Conservation (phyloP, 169 alveolate species). For the Plasmodium berghei region DNA sequence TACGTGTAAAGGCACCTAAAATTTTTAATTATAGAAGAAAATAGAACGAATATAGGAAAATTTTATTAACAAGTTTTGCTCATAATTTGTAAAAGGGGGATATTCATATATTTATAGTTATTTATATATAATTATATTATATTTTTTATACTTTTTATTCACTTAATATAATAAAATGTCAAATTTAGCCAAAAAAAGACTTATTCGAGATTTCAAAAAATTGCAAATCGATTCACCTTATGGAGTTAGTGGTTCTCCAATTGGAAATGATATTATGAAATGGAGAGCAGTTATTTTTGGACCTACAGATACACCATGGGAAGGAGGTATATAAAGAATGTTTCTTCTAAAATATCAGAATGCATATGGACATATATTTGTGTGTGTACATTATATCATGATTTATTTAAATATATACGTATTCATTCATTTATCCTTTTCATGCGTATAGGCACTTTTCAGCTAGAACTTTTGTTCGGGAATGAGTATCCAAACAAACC, state of each 20-base stretch:
- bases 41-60: no score
- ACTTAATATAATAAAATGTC: constrained; percentile 40
- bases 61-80: no score
- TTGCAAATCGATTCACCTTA: constrained; percentile 93
- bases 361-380: no score
- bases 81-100: no score
- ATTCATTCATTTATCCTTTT: constrained; percentile 87
- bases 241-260: constrained; percentile 96
- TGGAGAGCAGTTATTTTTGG: constrained; percentile 99
- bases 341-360: not conserved
- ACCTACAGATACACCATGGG: constrained; percentile 98
- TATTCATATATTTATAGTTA: no score
- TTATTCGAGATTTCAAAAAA: constrained; percentile 94
- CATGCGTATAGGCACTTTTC: constrained; percentile 91
- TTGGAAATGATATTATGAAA: constrained; percentile 93
- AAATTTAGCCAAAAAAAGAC: constrained; percentile 86
- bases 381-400: not conserved
- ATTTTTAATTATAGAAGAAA: no score
- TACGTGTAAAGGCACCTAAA: no score
- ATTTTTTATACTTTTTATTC: not conserved
- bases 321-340: constrained; percentile 89
- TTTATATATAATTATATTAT: no score
- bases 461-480: constrained; percentile 91
- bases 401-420: not conserved
- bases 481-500: constrained; percentile 94